Evolutionary conservation across 1,284 basidiomycete genomes (phyloP).

Genomic region (Flammula alnicola): DNA sequence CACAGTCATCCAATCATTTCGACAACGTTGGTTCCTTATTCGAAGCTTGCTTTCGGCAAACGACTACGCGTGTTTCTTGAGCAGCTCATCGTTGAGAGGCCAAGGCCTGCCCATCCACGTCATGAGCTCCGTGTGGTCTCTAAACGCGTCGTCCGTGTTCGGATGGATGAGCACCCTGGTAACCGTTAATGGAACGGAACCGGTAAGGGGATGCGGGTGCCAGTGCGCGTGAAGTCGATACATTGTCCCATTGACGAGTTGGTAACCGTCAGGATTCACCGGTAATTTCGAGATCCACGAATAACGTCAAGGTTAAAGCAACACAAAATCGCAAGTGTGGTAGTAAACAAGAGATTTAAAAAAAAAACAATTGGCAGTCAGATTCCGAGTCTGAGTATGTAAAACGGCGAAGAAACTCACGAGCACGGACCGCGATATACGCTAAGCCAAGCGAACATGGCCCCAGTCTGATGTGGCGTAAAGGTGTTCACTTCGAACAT

Average conservation of each 20-base stretch:
- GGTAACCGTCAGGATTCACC: no score
- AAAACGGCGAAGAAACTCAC: slow-evolving; percentile 41
- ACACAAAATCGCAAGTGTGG: no score
- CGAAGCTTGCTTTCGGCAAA: no score
- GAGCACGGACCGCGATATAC: slow-evolving; percentile 70
- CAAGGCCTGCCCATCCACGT: slow-evolving; percentile 74
- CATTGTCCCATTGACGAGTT: no score
- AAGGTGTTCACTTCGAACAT: slow-evolving; percentile 78
- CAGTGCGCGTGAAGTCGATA: no score
- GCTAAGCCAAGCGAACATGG: slow-evolving; percentile 66
- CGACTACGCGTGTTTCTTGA: no score
- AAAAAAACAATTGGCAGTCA: not conserved
- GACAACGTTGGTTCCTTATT: no score
- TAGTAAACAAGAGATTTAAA: no score
- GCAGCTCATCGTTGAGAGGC: slow-evolving; percentile 52
- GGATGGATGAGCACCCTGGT: slow-evolving; percentile 70
- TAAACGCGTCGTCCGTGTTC: slow-evolving; percentile 62
- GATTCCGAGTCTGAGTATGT: not conserved
- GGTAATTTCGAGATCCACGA: no score
- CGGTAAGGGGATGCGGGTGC: no score
- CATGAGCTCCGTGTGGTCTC: slow-evolving; percentile 67
- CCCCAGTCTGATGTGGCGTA: slow-evolving; percentile 66
- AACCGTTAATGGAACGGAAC: not conserved
- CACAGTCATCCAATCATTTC: no score
- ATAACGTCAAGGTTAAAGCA: no score